These are phyloP conservation scores for Ricinus communis DNA, from an alignment of 345 rosid genomes.

Conservation along the genomic window DNA sequence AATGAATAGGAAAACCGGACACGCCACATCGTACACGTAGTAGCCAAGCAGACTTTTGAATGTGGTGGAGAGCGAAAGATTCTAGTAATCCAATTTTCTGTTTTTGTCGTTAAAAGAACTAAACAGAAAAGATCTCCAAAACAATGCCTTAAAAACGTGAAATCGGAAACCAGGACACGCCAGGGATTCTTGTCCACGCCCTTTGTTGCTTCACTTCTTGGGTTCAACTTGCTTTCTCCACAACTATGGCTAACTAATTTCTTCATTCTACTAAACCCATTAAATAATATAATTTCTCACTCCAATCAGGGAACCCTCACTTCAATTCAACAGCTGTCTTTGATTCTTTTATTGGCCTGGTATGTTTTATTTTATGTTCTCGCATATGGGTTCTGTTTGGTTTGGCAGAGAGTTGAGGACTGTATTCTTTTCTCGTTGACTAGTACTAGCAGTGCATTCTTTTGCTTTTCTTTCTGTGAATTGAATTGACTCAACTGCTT, in stretches of 20 bases:
- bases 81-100: background rate
- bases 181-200: background rate
- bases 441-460: background rate
- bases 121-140: too few relatives aligned
- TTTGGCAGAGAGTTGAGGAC: background rate
- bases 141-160: background rate
- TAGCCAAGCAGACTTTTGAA: too few relatives aligned
- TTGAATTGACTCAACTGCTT: background rate
- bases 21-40: background rate
- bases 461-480: background rate
- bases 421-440: background rate
- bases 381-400: constrained; percentile 20
- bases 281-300: background rate
- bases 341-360: constrained; percentile 10
- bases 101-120: background rate
- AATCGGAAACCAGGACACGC: constrained; percentile 19
- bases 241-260: background rate
- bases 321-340: background rate
- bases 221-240: background rate
- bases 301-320: too few relatives aligned
- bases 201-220: background rate
- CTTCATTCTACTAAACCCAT: too few relatives aligned
- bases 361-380: background rate
- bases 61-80: constrained; percentile 5
- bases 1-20: too few relatives aligned